Percentiles rank a stretch among this genome's conserved stretches.
phyloP scores from a whole-genome alignment of 306 rosid species.

The Hippophae rhamnoides region DNA sequence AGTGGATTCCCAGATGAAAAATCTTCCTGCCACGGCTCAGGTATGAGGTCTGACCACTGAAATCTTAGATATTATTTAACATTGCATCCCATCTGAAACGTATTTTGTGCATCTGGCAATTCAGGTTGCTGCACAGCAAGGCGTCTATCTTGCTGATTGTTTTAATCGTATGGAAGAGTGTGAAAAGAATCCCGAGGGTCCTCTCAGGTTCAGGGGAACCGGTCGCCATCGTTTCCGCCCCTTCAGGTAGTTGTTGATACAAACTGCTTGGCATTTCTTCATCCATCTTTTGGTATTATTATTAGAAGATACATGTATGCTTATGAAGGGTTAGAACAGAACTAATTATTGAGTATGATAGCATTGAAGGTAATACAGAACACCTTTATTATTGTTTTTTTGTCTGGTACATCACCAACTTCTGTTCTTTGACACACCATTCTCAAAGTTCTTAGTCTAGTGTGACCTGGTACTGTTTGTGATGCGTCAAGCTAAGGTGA shows the following conservation, averaged over 20 bases:
- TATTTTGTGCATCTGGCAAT: constrained; percentile 15
- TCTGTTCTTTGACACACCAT: too few species aligned
- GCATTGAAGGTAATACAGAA: too few species aligned
- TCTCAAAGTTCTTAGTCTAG: too few species aligned
- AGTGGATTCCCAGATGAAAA: constrained; percentile 92
- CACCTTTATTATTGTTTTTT: too few species aligned
- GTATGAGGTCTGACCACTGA: constrained; percentile 23
- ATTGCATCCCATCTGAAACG: background rate
- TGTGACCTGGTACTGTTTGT: too few species aligned
- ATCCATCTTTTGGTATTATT: too few species aligned
- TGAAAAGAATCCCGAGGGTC: constrained; percentile 81
- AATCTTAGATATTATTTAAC: background rate
- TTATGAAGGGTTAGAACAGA: too few species aligned
- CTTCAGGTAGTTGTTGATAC: constrained; percentile 49
- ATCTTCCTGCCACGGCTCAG: constrained; percentile 97
- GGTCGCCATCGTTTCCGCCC: constrained; percentile 95
- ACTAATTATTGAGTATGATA: too few species aligned
- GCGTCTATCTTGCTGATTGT: constrained; percentile 69
- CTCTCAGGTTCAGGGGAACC: constrained; percentile 82
- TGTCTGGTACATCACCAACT: too few species aligned
- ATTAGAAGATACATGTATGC: too few species aligned
- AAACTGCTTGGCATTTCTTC: background rate
- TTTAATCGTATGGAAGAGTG: constrained; percentile 75
- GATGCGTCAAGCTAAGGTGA: too few species aligned
- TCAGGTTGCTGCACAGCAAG: constrained; percentile 97